phyloP scores from a whole-genome alignment of 441 rosid species.

The Breynia disticha region DNA sequence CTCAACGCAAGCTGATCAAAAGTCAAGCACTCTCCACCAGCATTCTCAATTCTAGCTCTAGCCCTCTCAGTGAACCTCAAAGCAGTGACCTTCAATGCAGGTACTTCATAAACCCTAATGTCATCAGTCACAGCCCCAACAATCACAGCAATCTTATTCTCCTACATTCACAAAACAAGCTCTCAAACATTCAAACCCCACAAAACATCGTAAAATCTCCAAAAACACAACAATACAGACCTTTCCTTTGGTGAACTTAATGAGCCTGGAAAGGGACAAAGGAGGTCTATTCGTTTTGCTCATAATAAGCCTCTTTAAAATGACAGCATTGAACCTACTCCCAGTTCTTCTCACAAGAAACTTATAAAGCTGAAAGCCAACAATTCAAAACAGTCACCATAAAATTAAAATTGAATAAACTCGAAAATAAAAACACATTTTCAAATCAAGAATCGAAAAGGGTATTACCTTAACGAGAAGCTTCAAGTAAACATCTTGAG shows the following conservation, averaged over 20 bases:
- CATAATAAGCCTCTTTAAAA: slow-evolving; percentile 75
- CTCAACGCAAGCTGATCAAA: slow-evolving; percentile 84
- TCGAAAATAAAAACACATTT: background rate
- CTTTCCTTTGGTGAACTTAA: slow-evolving; percentile 46
- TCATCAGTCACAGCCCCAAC: slow-evolving; percentile 88
- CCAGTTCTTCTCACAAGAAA: slow-evolving; percentile 65
- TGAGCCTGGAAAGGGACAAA: slow-evolving; percentile 58
- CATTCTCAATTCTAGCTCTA: slow-evolving; percentile 84
- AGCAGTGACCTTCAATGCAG: slow-evolving; percentile 74
- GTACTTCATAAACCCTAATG: slow-evolving; percentile 69
- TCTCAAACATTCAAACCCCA: background rate
- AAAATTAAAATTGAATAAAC: background rate
- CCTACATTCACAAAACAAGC: slow-evolving; percentile 25
- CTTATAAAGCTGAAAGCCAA: slow-evolving; percentile 57
- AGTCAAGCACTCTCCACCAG: slow-evolving; percentile 93
- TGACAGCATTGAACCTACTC: slow-evolving; percentile 72
- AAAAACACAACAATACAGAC: slow-evolving; percentile 7
- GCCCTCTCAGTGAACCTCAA: slow-evolving; percentile 82
- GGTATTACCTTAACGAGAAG: slow-evolving; percentile 7
- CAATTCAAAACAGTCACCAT: too few species aligned
- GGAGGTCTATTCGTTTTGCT: slow-evolving; percentile 81
- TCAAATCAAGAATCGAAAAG: too few species aligned
- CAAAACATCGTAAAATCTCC: background rate
- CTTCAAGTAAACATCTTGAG: slow-evolving; percentile 7
- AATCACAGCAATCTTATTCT: slow-evolving; percentile 67